phyloP scores from a whole-genome alignment of 192 early-diverging fungal species.

The Lunasporangiospora selenospora region DNA sequence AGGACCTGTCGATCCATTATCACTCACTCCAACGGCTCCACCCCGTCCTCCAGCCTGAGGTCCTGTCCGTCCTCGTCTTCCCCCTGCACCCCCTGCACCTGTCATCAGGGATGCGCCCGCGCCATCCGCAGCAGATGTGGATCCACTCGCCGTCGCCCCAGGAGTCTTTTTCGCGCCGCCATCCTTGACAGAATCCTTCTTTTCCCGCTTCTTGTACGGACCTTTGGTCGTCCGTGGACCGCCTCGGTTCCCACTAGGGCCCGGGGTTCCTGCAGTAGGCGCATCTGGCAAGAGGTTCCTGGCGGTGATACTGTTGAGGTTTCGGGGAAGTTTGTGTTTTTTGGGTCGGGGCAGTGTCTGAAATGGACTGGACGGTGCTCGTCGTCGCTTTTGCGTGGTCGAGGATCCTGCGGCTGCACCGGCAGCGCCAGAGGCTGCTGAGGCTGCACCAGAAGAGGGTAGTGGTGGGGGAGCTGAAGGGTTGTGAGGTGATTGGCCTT shows the following conservation, averaged over 20 bases:
- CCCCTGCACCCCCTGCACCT: neutral
- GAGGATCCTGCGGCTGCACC: too few species aligned
- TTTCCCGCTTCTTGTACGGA: constrained; percentile 44
- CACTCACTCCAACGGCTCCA: constrained; percentile 1
- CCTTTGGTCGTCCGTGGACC: constrained; percentile 39
- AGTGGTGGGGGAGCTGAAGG: too few species aligned
- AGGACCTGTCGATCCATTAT: neutral
- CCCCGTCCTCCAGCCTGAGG: neutral
- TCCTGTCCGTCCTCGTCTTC: constrained; percentile 4
- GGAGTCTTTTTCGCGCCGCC: constrained; percentile 15
- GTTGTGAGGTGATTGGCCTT: too few species aligned
- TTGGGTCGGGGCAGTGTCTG: constrained; percentile 38
- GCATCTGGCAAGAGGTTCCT: constrained; percentile 30
- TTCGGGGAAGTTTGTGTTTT: constrained; percentile 40
- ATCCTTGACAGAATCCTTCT: constrained; percentile 41
- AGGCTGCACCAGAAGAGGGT: too few species aligned
- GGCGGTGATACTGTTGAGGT: constrained; percentile 27
- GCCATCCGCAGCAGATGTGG: neutral
- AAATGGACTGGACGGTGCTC: too few species aligned
- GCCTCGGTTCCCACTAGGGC: constrained; percentile 17
- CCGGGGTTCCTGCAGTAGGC: constrained; percentile 6
- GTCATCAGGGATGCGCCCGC: too few species aligned
- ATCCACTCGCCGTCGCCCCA: neutral
- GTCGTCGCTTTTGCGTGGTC: too few species aligned
- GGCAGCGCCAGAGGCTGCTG: too few species aligned